These are phyloP conservation scores for Peronospora destructor DNA, from an alignment of 352 stramenopile genomes.

Conservation along the genomic window DNA sequence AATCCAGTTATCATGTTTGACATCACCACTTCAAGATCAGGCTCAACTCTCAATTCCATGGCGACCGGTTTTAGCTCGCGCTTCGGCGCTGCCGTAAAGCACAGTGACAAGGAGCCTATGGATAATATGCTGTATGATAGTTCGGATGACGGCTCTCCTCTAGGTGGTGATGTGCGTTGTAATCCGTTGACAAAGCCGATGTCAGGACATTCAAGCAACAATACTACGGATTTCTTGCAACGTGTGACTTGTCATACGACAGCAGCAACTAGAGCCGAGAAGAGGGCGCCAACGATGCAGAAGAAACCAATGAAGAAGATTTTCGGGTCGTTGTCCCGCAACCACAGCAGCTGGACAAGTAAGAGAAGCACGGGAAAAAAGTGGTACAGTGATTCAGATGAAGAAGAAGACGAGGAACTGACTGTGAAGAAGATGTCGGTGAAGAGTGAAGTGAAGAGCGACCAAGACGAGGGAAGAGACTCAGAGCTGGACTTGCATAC, in stretches of 20 bases:
- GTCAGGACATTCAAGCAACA: constrained; percentile 11
- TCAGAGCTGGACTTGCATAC: constrained; percentile 29
- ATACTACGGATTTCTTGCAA: constrained; percentile 17
- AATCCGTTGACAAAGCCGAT: constrained; percentile 12
- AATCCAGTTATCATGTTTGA: constrained; percentile 4
- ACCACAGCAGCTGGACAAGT: constrained; percentile 13
- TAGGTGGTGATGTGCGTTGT: constrained; percentile 16
- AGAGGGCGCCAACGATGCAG: constrained; percentile 1
- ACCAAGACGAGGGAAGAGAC: constrained; percentile 14
- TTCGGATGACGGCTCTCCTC: constrained; percentile 34
- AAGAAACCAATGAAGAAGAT: constrained; percentile 15
- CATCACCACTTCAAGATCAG: constrained; percentile 10
- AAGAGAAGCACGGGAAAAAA: constrained; percentile 32
- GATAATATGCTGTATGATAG: constrained; percentile 61
- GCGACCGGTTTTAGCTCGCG: constrained; percentile 24
- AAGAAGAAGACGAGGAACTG: constrained; percentile 22
- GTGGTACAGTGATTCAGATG: constrained; percentile 52
- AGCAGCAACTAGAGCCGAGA: constrained; percentile 2
- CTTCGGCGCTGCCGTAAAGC: constrained; percentile 19
- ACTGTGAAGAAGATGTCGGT: constrained; percentile 7
- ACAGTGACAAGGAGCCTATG: constrained; percentile 27
- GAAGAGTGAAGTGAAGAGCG: constrained; percentile 4
- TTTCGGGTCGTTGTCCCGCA: constrained; percentile 10
- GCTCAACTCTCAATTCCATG: neutral
- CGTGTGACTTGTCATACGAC: constrained; percentile 5